These are phyloP conservation scores for Paramecium sonneborni DNA, from an alignment of 73 alveolate genomes.

Conservation along the genomic window DNA sequence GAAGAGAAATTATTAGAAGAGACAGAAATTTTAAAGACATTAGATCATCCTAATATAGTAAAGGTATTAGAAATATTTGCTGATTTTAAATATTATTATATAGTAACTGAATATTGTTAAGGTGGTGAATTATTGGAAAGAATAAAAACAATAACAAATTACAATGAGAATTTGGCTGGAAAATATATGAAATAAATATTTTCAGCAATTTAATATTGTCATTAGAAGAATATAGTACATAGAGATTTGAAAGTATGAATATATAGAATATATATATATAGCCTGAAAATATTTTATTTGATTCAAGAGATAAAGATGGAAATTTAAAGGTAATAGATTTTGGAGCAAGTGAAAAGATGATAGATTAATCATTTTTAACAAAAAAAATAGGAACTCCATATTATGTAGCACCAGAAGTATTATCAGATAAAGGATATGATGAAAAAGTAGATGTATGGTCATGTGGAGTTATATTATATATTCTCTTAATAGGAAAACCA, in stretches of 20 bases:
- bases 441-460: slow-evolving; percentile 67
- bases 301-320: slow-evolving; percentile 71
- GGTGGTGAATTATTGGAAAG: slow-evolving; percentile 86
- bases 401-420: slow-evolving; percentile 66
- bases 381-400: slow-evolving; percentile 63
- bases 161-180: slow-evolving; percentile 75
- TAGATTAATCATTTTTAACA: slow-evolving; percentile 14
- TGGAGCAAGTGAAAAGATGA: slow-evolving; percentile 73
- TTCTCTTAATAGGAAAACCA: slow-evolving; percentile 60
- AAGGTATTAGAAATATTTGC: slow-evolving; percentile 55
- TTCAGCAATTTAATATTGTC: slow-evolving; percentile 78
- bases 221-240: slow-evolving; percentile 76
- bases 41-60: slow-evolving; percentile 63
- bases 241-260: slow-evolving; percentile 72
- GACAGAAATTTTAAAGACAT: slow-evolving; percentile 44
- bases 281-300: slow-evolving; percentile 72
- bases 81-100: slow-evolving; percentile 57
- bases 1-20: slow-evolving; percentile 65
- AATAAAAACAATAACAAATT: slow-evolving; percentile 67
- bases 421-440: slow-evolving; percentile 31
- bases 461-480: slow-evolving; percentile 58
- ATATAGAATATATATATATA: background rate
- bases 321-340: slow-evolving; percentile 84
- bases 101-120: slow-evolving; percentile 63
- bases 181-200: slow-evolving; percentile 76